Evolutionary conservation across 2,329 filamentous ascomycete species (phyloP).

Genomic region (Ascosphaera pollenicola): DNA sequence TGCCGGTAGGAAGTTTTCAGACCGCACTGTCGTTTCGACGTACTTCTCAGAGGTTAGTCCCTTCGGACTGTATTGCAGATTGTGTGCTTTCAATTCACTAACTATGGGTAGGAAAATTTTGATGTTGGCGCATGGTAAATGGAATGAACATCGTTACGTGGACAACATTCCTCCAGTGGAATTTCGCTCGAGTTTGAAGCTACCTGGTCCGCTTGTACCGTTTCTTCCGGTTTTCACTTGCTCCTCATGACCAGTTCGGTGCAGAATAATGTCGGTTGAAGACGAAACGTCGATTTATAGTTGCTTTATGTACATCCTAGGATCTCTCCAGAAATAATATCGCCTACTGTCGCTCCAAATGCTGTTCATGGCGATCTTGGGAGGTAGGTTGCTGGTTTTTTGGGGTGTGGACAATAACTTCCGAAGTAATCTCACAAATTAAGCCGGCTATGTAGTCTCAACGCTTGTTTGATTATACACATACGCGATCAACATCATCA

Average conservation of each 20-base stretch:
- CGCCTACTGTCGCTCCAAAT: no score
- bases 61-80: constrained; percentile 1
- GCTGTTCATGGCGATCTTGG: no score
- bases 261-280: no score
- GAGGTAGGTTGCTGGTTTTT: no score
- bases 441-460: no score
- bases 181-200: constrained; percentile 1
- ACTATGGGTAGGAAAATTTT: constrained; percentile 53
- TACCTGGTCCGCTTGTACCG: neutral
- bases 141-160: neutral
- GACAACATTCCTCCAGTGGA: neutral
- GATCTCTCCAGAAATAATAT: no score
- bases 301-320: no score
- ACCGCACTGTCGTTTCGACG: constrained; percentile 87
- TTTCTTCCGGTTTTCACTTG: neutral
- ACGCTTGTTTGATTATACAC: no score
- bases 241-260: neutral
- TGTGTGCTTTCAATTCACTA: neutral
- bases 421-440: no score
- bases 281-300: no score
- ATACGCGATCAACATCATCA: no score
- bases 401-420: no score
- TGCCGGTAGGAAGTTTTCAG: constrained; percentile 85
- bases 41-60: constrained; percentile 71
- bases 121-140: constrained; percentile 70